Base-by-base conservation (phyloP, 768 basidiomycete genomes). In the Steccherinum ochraceum region DNA sequence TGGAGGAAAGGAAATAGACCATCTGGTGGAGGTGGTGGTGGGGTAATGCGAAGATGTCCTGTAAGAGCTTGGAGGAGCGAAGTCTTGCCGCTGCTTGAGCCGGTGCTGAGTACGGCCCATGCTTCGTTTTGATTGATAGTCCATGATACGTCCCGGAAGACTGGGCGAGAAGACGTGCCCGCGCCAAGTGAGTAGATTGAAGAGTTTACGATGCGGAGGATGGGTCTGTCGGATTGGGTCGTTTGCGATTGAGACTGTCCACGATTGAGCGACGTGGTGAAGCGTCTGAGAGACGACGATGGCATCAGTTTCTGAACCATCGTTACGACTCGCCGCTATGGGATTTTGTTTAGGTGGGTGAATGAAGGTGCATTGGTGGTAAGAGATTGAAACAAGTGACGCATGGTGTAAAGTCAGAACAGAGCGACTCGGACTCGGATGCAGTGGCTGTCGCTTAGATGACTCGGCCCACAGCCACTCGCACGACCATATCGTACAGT, bases 1-100 rank as follows among this genome's bases (percentile, higher is more conserved):
- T 74, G 69, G 23, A 92, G 72, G 57, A 83, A 84, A 0, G 93
- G 93, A 61, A 86, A 93, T n/a, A 89, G 71, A 1, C 92, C 90
- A 1, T 74, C 73, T 13, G 83, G 79, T 18, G 80, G 75, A 0
- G 75, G 73, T 0, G 79, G 75, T 1, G 76, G 66, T 0, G 90
- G 86, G 19, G 79, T 68, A 24, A 94, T 76, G 1, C 89, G 77
- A 24, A 84, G 76, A 51, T 88, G 79, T 2, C 88, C 88, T 12
- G 51, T 52, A 39, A 64, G 57, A 2, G 61, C 59, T 18, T 58
- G 54, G 44, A 64, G 60, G 21, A 64, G 56, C 5, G 60, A 52
- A 12, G 55, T 55, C 52, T 64, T 61, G 41, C 51, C 51, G 39
- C 52, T 52, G 39, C 56, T 51, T 0, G 61, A 49, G 26, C 53